Conservation (phyloP, 148 eudicot species). For the Cornus kousa region DNA sequence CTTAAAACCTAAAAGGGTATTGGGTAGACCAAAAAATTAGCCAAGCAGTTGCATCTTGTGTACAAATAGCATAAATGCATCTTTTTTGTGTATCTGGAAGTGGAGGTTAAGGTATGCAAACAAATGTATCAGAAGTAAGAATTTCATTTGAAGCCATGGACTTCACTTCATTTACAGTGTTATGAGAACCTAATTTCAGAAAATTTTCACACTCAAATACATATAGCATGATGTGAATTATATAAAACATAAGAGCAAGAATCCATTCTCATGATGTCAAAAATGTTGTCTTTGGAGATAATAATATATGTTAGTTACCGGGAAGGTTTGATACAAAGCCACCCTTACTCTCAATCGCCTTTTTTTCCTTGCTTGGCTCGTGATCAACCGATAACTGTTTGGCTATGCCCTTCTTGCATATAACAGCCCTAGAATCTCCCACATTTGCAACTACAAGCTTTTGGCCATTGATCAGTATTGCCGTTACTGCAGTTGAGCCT, state of each 20-base stretch:
- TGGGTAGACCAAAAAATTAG: neutral
- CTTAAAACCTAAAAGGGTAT: neutral
- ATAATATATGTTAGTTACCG: constrained; percentile 21
- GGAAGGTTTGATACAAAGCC: constrained; percentile 57
- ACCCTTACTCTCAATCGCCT: constrained; percentile 51
- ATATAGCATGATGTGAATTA: neutral
- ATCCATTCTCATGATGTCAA: too few relatives aligned
- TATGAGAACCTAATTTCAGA: neutral
- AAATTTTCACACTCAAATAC: neutral
- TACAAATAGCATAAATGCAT: neutral
- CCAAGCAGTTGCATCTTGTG: neutral
- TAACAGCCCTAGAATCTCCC: constrained; percentile 67
- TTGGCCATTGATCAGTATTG: constrained; percentile 50
- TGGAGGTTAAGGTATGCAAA: neutral
- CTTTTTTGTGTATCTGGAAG: too few relatives aligned
- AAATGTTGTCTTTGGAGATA: too few relatives aligned
- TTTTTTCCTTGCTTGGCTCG: constrained; percentile 50
- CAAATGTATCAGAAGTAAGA: neutral
- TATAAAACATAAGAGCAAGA: neutral
- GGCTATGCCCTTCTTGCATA: constrained; percentile 48
- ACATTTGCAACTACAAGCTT: constrained; percentile 61
- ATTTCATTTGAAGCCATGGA: neutral
- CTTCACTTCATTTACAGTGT: neutral
- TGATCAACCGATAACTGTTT: constrained; percentile 55
- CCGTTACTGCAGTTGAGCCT: constrained; percentile 70